Conservation (phyloP, 768 basidiomycete genomes). For the Suillus fuscotomentosus region DNA sequence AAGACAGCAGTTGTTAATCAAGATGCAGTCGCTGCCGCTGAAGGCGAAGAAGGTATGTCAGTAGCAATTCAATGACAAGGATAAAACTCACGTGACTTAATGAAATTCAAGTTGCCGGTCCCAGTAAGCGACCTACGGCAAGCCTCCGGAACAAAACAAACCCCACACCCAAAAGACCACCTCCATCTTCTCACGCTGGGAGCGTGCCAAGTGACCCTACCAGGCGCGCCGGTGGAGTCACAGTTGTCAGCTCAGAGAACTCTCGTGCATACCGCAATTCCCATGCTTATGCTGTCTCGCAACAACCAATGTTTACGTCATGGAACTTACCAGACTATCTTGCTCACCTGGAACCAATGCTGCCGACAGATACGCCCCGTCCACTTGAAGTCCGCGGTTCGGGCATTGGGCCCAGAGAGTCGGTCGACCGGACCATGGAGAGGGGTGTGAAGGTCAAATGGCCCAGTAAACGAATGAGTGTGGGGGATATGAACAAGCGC, state of each 20-base stretch:
- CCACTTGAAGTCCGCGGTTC: conserved; percentile 68
- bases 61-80: conserved; percentile 12
- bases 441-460: conserved; percentile 88
- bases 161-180: conserved; percentile 30
- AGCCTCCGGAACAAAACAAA: conserved; percentile 35
- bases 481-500: conserved; percentile 97
- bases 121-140: conserved; percentile 38
- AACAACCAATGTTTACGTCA: conserved; percentile 75
- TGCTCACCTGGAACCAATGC: conserved; percentile 77
- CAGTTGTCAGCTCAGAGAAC: conserved; percentile 41
- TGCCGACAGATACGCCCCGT: conserved; percentile 73
- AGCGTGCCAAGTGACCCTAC: conserved; percentile 43
- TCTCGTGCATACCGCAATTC: conserved; percentile 75
- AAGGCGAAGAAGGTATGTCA: conserved; percentile 63
- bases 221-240: conserved; percentile 38
- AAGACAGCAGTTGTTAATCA: conserved; percentile 18
- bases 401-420: conserved; percentile 45
- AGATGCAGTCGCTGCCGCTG: conserved; percentile 32
- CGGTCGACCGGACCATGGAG: conserved; percentile 62
- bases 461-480: conserved; percentile 92
- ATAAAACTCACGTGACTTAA: conserved; percentile 37
- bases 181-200: conserved; percentile 29
- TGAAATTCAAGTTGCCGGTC: conserved; percentile 29
- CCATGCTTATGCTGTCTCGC: conserved; percentile 76
- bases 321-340: conserved; percentile 96